Evolutionary conservation across 192 early-diverging fungal species (phyloP), one percentile per base, ranked within the genome.

Genomic region (Linnemannia hyalina): DNA sequence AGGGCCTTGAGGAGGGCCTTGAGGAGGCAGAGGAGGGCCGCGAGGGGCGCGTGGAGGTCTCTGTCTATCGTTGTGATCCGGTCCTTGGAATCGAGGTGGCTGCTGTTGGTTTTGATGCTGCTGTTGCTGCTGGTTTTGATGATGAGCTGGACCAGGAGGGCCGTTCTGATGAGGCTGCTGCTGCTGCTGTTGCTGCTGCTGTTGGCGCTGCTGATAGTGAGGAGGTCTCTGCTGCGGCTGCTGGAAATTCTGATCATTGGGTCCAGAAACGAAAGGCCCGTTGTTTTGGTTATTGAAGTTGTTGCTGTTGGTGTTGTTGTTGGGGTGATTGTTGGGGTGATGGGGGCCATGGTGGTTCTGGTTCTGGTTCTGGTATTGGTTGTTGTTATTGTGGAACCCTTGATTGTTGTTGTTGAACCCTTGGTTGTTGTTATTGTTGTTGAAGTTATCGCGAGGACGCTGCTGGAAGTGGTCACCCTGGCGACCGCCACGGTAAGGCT

Each of bases 391-490:
- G 46, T 32, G 32, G 16, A 60, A 60, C 55, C 55, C 55, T 60
- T 65, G 60, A 26, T 65, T 65, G 32, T 29, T 60, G 35, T 69
- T 65, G 47, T 22, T 36, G 6, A 60, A 60, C n/a, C 55, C 55
- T 60, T 65, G 60, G 60, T 65, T 65, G 32, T 29, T 60, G 35
- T 68, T 65, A 23, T n/a, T n/a, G 60, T 35, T 68, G 49, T 76
- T 77, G 72, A 70, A 81, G 68, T 78, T 73, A 29, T 86, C 82
- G 23, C 82, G 77, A 18, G 78, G 84, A 46, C 78, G 78, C 35
- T 80, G 83, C 72, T 86, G 84, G 22, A 52, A 54, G 68, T 86
- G 22, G 22, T 80, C 78, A 26, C 47, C 75, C 54, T 81, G 75
- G 4, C 75, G 70, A 18, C 75, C 72, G 16, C 77, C 77, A 71